Evolutionary conservation across 345 rosid species (phyloP), one percentile per base, ranked within the genome.

Genomic region (Gossypium sturtianum): DNA sequence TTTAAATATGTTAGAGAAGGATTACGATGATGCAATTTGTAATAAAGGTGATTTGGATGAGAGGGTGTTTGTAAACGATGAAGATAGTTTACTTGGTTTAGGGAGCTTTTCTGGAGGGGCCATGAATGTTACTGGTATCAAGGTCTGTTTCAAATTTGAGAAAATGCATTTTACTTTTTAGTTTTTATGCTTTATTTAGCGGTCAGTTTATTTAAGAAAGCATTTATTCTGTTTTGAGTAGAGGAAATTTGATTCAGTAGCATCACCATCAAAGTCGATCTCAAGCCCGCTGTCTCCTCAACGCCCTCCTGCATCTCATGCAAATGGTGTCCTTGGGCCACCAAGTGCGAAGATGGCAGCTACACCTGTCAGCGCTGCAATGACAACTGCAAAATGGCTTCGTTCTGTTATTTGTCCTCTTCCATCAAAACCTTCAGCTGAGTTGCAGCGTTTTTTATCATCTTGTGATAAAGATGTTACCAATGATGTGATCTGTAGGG

Each of bases 301-400:
- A 71, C 88, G 88, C 49, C 89, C 98, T 69, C 93, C 98, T 45
- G 85, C 84, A 49, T 80, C 89, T 72, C 93, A 87, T 82, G 80
- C 78, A 72, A 90, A 86, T 74, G 87, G 95, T 66, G 83, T 71
- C 72, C 74, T 79, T 60, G 86, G 85, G 66, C 80, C 83, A 23
- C 67, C 78, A 60, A 79, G 63, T 80, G 68, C 80, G 15, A 91
- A 84, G 88, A 77, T 90, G 78, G 86, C 89, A 67, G 84, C 93
- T 73, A 95, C 99, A 70, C 98, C 99, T 20, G 92, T 95, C 60
- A 90, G 89, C 82, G 85, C 94, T 29, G 98, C 98, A 68, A 90
- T 95, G 98, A 90, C 96, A 72, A 95, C 99, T 73, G 97, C 99
- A 38, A 93, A 93, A 82, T 95, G 99, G 99, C 98, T 95, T 48